phyloP scores from a whole-genome alignment of 2,329 filamentous ascomycete species.

The Zymoseptoria ardabiliae region DNA sequence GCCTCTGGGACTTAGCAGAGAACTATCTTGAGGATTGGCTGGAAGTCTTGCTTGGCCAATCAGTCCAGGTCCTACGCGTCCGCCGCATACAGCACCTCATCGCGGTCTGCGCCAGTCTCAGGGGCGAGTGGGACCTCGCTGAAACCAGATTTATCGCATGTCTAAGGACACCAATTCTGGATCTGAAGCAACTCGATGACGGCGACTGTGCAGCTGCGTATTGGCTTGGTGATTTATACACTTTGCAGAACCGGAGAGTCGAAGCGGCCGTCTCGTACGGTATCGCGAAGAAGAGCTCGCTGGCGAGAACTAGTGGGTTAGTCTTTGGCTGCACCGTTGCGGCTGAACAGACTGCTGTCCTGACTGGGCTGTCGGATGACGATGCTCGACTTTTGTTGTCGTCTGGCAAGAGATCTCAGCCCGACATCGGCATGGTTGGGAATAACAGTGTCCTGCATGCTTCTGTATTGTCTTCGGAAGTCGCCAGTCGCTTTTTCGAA shows the following conservation, averaged over 20 bases:
- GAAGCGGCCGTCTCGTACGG: slow-evolving; percentile 22
- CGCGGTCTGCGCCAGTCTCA: slow-evolving; percentile 18
- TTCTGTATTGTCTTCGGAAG: slow-evolving; percentile 2
- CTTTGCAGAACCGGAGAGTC: slow-evolving; percentile 14
- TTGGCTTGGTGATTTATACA: slow-evolving; percentile 21
- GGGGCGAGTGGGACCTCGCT: slow-evolving; percentile 15
- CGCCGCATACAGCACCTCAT: slow-evolving; percentile 14
- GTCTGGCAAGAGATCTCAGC: neutral
- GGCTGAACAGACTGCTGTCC: slow-evolving; percentile 6
- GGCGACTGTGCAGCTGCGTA: slow-evolving; percentile 23
- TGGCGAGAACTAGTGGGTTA: neutral
- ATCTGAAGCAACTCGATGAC: slow-evolving; percentile 12
- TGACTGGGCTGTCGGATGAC: neutral
- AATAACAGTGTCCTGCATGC: slow-evolving; percentile 7
- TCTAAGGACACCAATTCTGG: slow-evolving; percentile 11
- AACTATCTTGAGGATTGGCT: slow-evolving; percentile 4
- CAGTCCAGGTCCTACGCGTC: neutral
- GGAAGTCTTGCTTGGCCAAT: neutral
- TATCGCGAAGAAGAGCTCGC: slow-evolving; percentile 12
- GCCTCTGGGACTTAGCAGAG: slow-evolving; percentile 12
- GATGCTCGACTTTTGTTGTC: neutral
- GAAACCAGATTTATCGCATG: slow-evolving; percentile 16
- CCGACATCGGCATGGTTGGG: neutral
- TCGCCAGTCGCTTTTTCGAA: slow-evolving; percentile 5
- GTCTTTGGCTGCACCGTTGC: neutral